Evolutionary conservation across 75 land plant genomes (phyloP).

Genomic region (Larix kaempferi): DNA sequence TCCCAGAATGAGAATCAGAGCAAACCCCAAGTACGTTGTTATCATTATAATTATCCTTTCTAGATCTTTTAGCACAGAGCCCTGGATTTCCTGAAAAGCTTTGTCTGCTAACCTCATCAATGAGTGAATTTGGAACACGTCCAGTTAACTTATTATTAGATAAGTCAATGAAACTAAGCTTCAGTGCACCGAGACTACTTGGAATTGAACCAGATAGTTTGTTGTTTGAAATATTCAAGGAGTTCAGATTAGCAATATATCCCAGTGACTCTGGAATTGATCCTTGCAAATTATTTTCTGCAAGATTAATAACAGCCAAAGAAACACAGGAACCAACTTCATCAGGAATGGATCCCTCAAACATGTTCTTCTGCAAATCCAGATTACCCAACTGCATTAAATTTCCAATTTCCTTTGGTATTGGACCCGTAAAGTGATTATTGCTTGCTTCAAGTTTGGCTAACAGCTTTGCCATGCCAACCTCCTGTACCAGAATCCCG

Average conservation of each 20-base stretch:
- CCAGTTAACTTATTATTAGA: conserved; percentile 74
- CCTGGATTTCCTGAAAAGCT: conserved; percentile 62
- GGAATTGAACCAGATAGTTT: conserved; percentile 69
- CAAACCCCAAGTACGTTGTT: neutral
- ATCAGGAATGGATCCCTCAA: conserved; percentile 57
- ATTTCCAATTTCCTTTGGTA: conserved; percentile 34
- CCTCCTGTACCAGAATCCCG: conserved; percentile 43
- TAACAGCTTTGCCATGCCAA: conserved; percentile 32
- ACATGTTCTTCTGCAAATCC: conserved; percentile 33
- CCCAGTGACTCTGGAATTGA: conserved; percentile 66
- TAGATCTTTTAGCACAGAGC: conserved; percentile 29
- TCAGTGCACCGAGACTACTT: conserved; percentile 35
- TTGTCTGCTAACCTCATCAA: conserved; percentile 25
- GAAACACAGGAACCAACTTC: conserved; percentile 34
- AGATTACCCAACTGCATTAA: conserved; percentile 53
- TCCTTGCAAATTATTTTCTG: conserved; percentile 51
- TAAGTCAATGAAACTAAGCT: conserved; percentile 62
- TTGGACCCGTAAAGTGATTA: conserved; percentile 36
- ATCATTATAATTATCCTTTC: neutral
- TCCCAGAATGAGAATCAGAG: neutral
- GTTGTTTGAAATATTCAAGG: conserved; percentile 65
- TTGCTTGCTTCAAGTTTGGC: conserved; percentile 65
- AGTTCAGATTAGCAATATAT: conserved; percentile 36
- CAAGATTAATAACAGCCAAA: conserved; percentile 41
- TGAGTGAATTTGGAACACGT: conserved; percentile 53